phyloP scores from a whole-genome alignment of 1,284 basidiomycete species.

The Ceratobasidium sp. region DNA sequence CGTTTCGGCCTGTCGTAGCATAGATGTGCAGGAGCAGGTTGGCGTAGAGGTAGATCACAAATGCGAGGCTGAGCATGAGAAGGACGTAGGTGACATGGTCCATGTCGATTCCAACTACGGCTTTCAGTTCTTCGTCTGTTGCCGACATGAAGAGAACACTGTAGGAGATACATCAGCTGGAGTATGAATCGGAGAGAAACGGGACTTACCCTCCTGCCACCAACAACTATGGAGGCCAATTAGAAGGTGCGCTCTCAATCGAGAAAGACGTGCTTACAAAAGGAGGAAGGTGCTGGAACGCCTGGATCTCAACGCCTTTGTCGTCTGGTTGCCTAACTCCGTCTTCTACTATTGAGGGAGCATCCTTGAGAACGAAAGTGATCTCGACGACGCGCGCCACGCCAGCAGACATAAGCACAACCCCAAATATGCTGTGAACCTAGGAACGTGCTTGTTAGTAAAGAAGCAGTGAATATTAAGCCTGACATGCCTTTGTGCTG shows the following conservation, averaged over 20 bases:
- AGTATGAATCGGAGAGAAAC: background rate
- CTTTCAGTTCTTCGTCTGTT: slow-evolving; percentile 87
- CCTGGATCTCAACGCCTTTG: slow-evolving; percentile 53
- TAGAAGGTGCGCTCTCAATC: slow-evolving; percentile 12
- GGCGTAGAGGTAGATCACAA: slow-evolving; percentile 79
- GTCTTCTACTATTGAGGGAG: slow-evolving; percentile 48
- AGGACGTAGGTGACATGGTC: slow-evolving; percentile 91
- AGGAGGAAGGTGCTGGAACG: slow-evolving; percentile 86
- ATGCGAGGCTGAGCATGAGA: slow-evolving; percentile 84
- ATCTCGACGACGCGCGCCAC: slow-evolving; percentile 85
- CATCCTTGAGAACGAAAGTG: slow-evolving; percentile 71
- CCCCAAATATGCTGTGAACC: slow-evolving; percentile 87
- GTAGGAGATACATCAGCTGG: slow-evolving; percentile 47
- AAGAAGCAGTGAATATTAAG: too few species aligned
- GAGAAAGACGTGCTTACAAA: slow-evolving; percentile 68
- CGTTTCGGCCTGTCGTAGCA: slow-evolving; percentile 69
- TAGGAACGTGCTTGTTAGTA: slow-evolving; percentile 52
- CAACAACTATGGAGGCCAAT: slow-evolving; percentile 64
- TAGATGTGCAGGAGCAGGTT: slow-evolving; percentile 68
- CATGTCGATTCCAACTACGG: slow-evolving; percentile 74
- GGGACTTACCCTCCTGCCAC: slow-evolving; percentile 66
- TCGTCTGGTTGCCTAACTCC: slow-evolving; percentile 39
- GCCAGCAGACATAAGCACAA: slow-evolving; percentile 88
- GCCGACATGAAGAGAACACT: slow-evolving; percentile 88
- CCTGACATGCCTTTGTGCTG: slow-evolving; percentile 72